A percentile compares a stretch with the other conserved stretches of the same genome.
Evolutionary conservation across 225 moss, liverwort and hornwort genomes (phyloP).

Genomic region (Antitrichia curtipendula): DNA sequence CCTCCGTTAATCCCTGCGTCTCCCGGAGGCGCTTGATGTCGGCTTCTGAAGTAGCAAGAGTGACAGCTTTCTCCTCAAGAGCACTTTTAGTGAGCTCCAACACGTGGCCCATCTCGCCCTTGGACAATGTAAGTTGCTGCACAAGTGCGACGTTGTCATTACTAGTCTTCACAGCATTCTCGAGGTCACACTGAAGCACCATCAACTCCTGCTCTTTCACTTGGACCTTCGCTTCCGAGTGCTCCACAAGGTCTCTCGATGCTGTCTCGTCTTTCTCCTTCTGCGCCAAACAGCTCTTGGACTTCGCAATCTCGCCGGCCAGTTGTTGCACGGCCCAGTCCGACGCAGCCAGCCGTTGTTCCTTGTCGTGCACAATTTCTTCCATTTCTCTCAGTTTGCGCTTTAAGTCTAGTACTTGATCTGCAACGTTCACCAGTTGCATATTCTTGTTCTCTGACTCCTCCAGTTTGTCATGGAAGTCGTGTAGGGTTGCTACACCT

Average conservation of each 20-base stretch:
- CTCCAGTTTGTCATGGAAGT: slow-evolving; percentile 29
- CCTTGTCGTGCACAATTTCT: slow-evolving; percentile 50
- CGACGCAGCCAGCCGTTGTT: slow-evolving; percentile 66
- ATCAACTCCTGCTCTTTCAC: slow-evolving; percentile 57
- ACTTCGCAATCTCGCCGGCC: slow-evolving; percentile 55
- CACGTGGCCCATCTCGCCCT: slow-evolving; percentile 27
- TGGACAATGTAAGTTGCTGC: slow-evolving; percentile 30
- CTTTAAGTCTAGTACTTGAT: slow-evolving; percentile 25
- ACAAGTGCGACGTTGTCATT: slow-evolving; percentile 24
- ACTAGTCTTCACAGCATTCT: slow-evolving; percentile 34
- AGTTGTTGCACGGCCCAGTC: slow-evolving; percentile 84
- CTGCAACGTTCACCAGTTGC: slow-evolving; percentile 12
- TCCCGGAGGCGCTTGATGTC: slow-evolving; percentile 37
- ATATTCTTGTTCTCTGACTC: slow-evolving; percentile 21
- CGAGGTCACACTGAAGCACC: slow-evolving; percentile 57
- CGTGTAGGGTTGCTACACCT: slow-evolving; percentile 11
- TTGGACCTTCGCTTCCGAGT: slow-evolving; percentile 31
- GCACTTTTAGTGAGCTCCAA: slow-evolving; percentile 31
- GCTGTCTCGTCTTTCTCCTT: slow-evolving; percentile 50
- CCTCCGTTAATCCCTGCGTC: slow-evolving; percentile 39
- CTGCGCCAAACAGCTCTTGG: slow-evolving; percentile 40
- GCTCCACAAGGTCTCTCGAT: slow-evolving; percentile 30
- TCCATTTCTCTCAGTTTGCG: slow-evolving; percentile 37
- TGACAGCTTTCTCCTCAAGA: slow-evolving; percentile 38
- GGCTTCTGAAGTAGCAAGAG: slow-evolving; percentile 24